Evolutionary conservation across 2,329 filamentous ascomycete species (phyloP).

Genomic region (Pseudogymnoascus sp.): DNA sequence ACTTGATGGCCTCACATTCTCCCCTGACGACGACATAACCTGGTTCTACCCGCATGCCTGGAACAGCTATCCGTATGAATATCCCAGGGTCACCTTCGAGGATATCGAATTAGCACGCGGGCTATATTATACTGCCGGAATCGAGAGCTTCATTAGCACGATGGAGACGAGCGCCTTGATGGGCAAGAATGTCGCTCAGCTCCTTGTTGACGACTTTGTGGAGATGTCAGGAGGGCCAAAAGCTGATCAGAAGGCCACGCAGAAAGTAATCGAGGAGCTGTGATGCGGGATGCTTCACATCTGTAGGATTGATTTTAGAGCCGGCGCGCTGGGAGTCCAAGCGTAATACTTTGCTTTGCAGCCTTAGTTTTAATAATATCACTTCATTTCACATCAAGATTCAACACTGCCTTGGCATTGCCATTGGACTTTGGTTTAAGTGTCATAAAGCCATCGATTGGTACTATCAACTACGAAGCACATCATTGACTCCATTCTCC

Average conservation of each 20-base stretch:
- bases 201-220: slow-evolving; percentile 58
- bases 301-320: not conserved
- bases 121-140: slow-evolving; percentile 66
- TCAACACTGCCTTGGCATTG: not conserved
- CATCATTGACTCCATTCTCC: slow-evolving; percentile 6
- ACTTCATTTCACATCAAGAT: not conserved
- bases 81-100: slow-evolving; percentile 83
- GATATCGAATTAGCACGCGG: slow-evolving; percentile 61
- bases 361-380: not conserved
- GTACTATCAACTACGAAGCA: slow-evolving; percentile 8
- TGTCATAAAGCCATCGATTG: slow-evolving; percentile 6
- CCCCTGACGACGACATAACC: slow-evolving; percentile 43
- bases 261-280: slow-evolving; percentile 12
- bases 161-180: slow-evolving; percentile 96
- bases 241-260: not conserved
- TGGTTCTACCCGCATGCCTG: slow-evolving; percentile 76
- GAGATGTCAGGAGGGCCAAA: slow-evolving; percentile 15
- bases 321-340: not conserved
- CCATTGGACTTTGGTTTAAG: not conserved
- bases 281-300: not conserved
- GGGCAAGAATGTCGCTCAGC: slow-evolving; percentile 74
- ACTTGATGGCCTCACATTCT: slow-evolving; percentile 16
- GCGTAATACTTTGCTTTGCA: not conserved
- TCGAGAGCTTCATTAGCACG: slow-evolving; percentile 90
- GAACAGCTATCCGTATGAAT: slow-evolving; percentile 76